Conservation (phyloP, 2,329 filamentous ascomycete species). For the Diaporthe sp. region DNA sequence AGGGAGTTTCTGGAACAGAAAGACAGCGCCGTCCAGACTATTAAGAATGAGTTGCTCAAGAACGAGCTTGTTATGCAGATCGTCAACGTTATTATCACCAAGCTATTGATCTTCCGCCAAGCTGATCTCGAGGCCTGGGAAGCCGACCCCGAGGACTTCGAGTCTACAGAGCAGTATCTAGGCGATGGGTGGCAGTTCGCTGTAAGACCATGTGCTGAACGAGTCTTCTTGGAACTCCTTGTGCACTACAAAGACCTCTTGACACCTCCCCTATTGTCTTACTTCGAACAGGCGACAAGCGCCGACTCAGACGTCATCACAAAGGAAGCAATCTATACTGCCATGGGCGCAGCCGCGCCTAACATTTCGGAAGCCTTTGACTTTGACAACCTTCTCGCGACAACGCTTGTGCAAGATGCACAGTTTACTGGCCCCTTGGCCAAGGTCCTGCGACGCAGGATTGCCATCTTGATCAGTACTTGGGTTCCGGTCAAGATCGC, state of each 20-base stretch:
- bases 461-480: conserved; percentile 89
- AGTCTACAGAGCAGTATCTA: conserved; percentile 87
- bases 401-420: conserved; percentile 83
- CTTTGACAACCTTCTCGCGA: conserved; percentile 84
- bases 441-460: conserved; percentile 87
- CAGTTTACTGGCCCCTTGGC: conserved; percentile 74
- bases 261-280: conserved; percentile 81
- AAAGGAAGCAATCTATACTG: conserved; percentile 95
- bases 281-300: conserved; percentile 84
- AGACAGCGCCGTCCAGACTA: conserved; percentile 73
- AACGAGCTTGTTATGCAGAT: conserved; percentile 83
- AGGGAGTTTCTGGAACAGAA: conserved; percentile 83
- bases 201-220: conserved; percentile 92
- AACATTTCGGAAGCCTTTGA: conserved; percentile 82
- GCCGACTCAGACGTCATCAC: conserved; percentile 77
- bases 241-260: conserved; percentile 89
- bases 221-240: conserved; percentile 91
- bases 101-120: conserved; percentile 88
- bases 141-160: conserved; percentile 95
- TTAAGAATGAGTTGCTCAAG: conserved; percentile 82
- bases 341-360: conserved; percentile 87
- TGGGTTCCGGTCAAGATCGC: conserved; percentile 88
- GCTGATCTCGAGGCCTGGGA: conserved; percentile 93
- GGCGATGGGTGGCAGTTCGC: conserved; percentile 93
- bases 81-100: conserved; percentile 86